Base-by-base conservation (phyloP, 768 basidiomycete species). In the Hericium erinaceus region DNA sequence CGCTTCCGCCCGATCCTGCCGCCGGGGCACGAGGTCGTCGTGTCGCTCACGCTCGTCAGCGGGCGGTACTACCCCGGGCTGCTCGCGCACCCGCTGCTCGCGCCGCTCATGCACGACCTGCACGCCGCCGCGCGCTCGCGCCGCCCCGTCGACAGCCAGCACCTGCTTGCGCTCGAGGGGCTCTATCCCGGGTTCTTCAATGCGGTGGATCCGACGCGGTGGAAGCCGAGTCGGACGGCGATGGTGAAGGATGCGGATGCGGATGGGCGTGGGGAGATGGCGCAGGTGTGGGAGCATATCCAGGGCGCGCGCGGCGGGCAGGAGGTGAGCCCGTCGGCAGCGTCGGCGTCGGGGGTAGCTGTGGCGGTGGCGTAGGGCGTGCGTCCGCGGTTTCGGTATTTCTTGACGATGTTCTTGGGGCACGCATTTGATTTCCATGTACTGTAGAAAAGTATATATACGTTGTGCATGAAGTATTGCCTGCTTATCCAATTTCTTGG, bases 21-120 rank as follows among this genome's bases (percentile, higher is more conserved):
- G 2, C 73, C 81, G 7, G 85, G 80, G 0, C 68, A 79, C 58
- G 88, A 92, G 68, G 78, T 78, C 15, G 78, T 87, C 18, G 61
- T 90, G n/a, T 82, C 82, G 2, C 74, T 92, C 44, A 80, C 82
- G 39, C 73, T 90, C 50, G 76, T 94, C 59, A 82, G 82, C 37
- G 92, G 92, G 37, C 77, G 92, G 56, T 93, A 93, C 67, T 93
- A 93, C 66, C 87, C 90, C 4, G 72, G 76, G 6, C 74, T 93
- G 39, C 75, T 91, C 22, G 65, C 73, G 20, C 87, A 90, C 64
- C 87, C 87, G 1, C 72, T 84, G 39, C 69, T 91, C 18, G 69
- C 68, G 12, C 67, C 71, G 4, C 63, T 62, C 20, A 79, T 78
- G 12, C 63, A 79, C 46, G 57, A 67, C 39, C 64, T 67, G 11